Percentiles rank a stretch among this genome's conserved stretches.
These are phyloP conservation scores for Platanus orientalis DNA, from an alignment of 164 flowering plant species.

Conservation along the genomic window DNA sequence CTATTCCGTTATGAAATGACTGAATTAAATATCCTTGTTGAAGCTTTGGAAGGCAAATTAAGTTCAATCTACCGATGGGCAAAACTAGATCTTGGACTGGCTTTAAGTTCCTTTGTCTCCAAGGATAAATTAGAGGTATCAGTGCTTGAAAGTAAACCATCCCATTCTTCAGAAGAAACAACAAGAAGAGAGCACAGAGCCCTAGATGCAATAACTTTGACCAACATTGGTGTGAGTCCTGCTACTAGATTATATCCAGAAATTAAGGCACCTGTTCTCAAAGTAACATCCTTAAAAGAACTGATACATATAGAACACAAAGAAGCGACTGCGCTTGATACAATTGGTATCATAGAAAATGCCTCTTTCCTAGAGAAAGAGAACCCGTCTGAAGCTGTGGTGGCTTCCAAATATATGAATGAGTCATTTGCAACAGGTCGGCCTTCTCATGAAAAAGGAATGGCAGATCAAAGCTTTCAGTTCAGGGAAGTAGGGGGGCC, in stretches of 20 bases:
- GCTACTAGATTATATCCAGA: slow-evolving; percentile 8
- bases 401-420: slow-evolving; percentile 12
- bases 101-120: too few relatives aligned
- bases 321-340: not conserved
- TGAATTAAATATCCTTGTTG: slow-evolving; percentile 45
- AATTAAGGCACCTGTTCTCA: slow-evolving; percentile 7
- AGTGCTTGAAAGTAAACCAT: slow-evolving; percentile 17
- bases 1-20: slow-evolving; percentile 48
- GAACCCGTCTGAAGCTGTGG: not conserved
- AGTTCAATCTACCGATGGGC: slow-evolving; percentile 45
- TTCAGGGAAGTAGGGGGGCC: not conserved
- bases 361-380: slow-evolving; percentile 3
- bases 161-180: slow-evolving; percentile 22
- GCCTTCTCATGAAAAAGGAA: slow-evolving; percentile 10
- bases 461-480: slow-evolving; percentile 9
- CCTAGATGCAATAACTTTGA: too few relatives aligned
- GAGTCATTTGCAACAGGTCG: slow-evolving; percentile 13
- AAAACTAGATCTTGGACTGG: slow-evolving; percentile 20
- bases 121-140: too few relatives aligned
- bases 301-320: too few relatives aligned
- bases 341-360: slow-evolving; percentile 4
- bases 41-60: slow-evolving; percentile 60
- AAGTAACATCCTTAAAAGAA: not conserved
- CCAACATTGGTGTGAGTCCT: too few relatives aligned
- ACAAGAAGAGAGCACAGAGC: too few relatives aligned